Evolutionary conservation across 805 yeast species (phyloP), one percentile per base, ranked within the genome.

Genomic region (Maudiozyma bulderi): DNA sequence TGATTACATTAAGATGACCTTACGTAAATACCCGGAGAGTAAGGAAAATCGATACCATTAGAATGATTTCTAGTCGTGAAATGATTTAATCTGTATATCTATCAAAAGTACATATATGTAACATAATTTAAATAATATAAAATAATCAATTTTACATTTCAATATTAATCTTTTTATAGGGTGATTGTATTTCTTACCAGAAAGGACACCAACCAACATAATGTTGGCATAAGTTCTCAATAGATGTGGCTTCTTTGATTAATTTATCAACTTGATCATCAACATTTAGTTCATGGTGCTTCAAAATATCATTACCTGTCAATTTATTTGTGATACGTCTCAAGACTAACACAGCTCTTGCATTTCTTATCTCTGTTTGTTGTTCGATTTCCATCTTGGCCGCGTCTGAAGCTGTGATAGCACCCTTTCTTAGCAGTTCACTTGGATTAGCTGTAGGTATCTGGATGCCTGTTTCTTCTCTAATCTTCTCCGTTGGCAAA

Each of bases 141-240:
- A 20, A 20, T 2, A 4, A 3, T 20, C 26, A 20, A 20, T 3
- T 20, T 20, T 20, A 20, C 26, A 3, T 20, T 20, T 20, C 26
- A 20, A 20, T 20, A 20, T 20, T 20, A 20, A 20, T 20, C 26
- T 20, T 20, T 20, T 20, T 20, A 20, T 20, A 20, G 26, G 26
- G 26, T 20, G 3, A 20, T 20, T 20, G 14, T 6, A 28, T 40
- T 35, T 26, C 6, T 65, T 61, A 91, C 97, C 99, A 91, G 78
- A 91, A 91, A 0, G 98, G 86, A 70, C 99, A 93, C 99, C 99
- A 91, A 13, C 99, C 99, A 53, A 93, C 84, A 63, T 86, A 91
- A 67, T 91, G 98, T 67, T 89, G 96, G 61, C 97, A 91, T 50
- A 91, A 69, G 59, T 91, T 91, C 63, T 93, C 98, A 35, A 90